phyloP scores from a whole-genome alignment of 2,329 filamentous ascomycete species.

The Thermoascus crustaceus region DNA sequence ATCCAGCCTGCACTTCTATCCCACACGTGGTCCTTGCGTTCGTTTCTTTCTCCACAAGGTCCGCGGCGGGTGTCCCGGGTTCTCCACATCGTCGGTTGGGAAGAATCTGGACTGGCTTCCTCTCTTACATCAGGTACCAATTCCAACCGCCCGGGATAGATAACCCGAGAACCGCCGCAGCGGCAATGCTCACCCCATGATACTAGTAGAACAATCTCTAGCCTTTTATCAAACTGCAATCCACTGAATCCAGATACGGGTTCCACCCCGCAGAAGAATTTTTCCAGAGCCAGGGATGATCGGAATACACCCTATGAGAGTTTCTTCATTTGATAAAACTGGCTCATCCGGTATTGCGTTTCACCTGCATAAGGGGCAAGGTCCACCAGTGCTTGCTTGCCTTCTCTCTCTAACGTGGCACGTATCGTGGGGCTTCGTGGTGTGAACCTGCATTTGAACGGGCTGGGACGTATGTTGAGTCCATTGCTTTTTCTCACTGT shows the following conservation, averaged over 20 bases:
- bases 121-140: too few relatives aligned
- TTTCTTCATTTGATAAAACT: constrained; percentile 36
- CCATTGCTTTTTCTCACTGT: constrained; percentile 39
- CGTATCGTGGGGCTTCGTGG: constrained; percentile 43
- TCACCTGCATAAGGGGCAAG: constrained; percentile 48
- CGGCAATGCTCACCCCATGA: too few relatives aligned
- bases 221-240: too few relatives aligned
- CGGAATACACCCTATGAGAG: constrained; percentile 5
- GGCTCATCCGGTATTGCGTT: constrained; percentile 51
- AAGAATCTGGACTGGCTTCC: too few relatives aligned
- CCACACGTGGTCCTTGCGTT: too few relatives aligned
- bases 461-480: constrained; percentile 50
- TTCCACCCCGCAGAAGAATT: neutral
- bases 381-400: constrained; percentile 44
- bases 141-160: too few relatives aligned
- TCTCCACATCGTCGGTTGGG: too few relatives aligned
- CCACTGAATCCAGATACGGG: neutral
- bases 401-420: constrained; percentile 46
- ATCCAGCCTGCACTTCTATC: too few relatives aligned
- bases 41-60: too few relatives aligned
- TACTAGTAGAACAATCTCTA: too few relatives aligned
- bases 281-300: constrained; percentile 2
- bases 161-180: too few relatives aligned
- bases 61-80: too few relatives aligned
- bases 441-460: constrained; percentile 47